These are phyloP conservation scores for Phlyctochytrium planicorne DNA, from an alignment of 192 early-diverging fungal species.

Conservation along the genomic window DNA sequence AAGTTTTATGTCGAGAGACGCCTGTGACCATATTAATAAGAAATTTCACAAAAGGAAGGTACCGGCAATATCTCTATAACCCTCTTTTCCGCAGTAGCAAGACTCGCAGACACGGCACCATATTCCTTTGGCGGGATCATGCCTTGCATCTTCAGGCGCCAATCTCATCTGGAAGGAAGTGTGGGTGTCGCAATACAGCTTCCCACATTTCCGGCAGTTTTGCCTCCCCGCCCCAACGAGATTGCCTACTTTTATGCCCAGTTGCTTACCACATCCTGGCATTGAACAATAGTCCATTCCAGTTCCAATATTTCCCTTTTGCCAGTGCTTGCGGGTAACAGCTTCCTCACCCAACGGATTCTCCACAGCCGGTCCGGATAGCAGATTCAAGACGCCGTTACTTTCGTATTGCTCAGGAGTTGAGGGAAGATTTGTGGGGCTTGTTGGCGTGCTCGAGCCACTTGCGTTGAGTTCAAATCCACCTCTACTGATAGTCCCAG, in stretches of 20 bases:
- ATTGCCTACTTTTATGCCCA: conserved; percentile 40
- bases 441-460: not conserved
- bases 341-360: conserved; percentile 14
- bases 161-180: conserved; percentile 44
- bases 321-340: conserved; percentile 43
- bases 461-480: conserved; percentile 1
- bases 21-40: conserved; percentile 15
- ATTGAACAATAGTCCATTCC: conserved; percentile 23
- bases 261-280: conserved; percentile 34
- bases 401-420: conserved; percentile 5
- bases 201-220: conserved; percentile 55
- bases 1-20: conserved; percentile 44
- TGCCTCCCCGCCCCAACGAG: conserved; percentile 18
- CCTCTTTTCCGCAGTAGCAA: conserved; percentile 40
- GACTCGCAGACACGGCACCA: conserved; percentile 51
- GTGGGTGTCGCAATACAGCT: conserved; percentile 48
- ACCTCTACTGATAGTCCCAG: not conserved
- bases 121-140: conserved; percentile 41
- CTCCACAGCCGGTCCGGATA: not conserved
- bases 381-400: conserved; percentile 11
- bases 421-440: not conserved
- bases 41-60: not conserved
- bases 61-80: conserved; percentile 26
- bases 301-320: conserved; percentile 12
- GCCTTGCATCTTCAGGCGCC: conserved; percentile 28